Conservation (phyloP, 129 eudicot genomes). For the Artemisia argyi region DNA sequence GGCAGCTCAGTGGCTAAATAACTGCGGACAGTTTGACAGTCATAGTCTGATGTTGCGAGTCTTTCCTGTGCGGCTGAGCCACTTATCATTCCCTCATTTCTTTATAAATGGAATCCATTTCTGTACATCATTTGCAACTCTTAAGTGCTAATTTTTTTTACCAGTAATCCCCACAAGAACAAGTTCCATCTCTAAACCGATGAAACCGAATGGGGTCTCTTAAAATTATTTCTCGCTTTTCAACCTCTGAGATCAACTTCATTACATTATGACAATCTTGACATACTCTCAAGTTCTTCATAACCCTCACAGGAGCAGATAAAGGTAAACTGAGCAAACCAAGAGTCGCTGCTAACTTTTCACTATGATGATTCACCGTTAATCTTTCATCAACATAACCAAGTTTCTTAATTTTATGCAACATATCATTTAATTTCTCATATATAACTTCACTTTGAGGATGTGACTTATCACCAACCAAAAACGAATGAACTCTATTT, state of each 20-base stretch:
- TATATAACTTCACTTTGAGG: slow-evolving; percentile 36
- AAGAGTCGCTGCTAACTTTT: slow-evolving; percentile 39
- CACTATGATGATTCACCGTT: slow-evolving; percentile 39
- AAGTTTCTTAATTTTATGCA: slow-evolving; percentile 35
- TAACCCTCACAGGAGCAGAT: slow-evolving; percentile 46
- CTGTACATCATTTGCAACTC: not conserved
- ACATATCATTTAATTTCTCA: slow-evolving; percentile 27
- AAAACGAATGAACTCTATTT: slow-evolving; percentile 39
- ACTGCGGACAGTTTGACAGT: not conserved
- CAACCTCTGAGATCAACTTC: slow-evolving; percentile 40
- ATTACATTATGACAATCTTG: slow-evolving; percentile 43
- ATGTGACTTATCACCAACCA: slow-evolving; percentile 44
- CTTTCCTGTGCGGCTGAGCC: not conserved
- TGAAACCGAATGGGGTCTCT: slow-evolving; percentile 48
- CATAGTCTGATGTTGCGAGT: not conserved
- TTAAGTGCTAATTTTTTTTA: not conserved
- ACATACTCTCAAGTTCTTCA: slow-evolving; percentile 55
- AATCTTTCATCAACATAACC: slow-evolving; percentile 27
- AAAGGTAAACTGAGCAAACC: slow-evolving; percentile 41
- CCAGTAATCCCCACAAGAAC: slow-evolving; percentile 53
- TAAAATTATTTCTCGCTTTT: slow-evolving; percentile 40
- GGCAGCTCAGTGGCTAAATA: not conserved
- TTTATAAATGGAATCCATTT: not conserved
- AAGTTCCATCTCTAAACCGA: slow-evolving; percentile 50
- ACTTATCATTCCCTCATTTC: not conserved